Base-by-base conservation (phyloP, 345 rosid species). In the Turnera subulata region DNA sequence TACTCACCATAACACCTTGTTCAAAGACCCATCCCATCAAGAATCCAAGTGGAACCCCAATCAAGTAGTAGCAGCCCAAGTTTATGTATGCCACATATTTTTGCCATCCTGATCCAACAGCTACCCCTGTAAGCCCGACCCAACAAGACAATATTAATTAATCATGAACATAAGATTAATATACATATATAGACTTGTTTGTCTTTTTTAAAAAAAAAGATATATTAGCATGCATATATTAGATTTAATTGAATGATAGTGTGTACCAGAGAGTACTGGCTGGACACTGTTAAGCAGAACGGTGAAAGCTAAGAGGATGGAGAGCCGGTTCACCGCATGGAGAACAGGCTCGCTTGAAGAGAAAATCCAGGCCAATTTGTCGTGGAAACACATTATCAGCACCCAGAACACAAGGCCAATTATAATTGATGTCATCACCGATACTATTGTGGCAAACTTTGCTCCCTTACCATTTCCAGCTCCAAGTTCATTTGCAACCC, bases 41-140 rank as follows among this genome's bases (percentile, higher is more conserved):
- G 51, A 85, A 71, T 37, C 98, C 97, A 22, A 92, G 67, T 0
- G 98, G 98, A 46, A 76, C 78, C 0, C 98, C 98, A 21, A 89
- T 58, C 55, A 75, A 29, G 56, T 92, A 92, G 50, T 84, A 89
- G 77, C 93, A 84, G 15, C 94, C 97, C 66, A 92, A 71, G 72
- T 92, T 92, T 64, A 92, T 79, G 69, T 86, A 92, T 0, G 97
- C 98, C 61, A 89, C 91, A 11, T 79, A 80, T 1, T 91, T 80
- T 73, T 89, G 97, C 97, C 96, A 93, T 6, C 99, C 99, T 6
- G 97, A 93, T 45, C 99, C 99, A 44, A 93, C 86, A 6, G 99
- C 96, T 26, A 93, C 97, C 44, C 99, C 97, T 89, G 15, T 47
- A 65, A 6, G 6, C 9, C n/a, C 42, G n/a, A 45, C n/a, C 19